A percentile compares a stretch with the other conserved stretches of the same genome.
Conservation (phyloP, 2,329 filamentous ascomycete genomes). For the Myriosclerotinia curreyana region DNA sequence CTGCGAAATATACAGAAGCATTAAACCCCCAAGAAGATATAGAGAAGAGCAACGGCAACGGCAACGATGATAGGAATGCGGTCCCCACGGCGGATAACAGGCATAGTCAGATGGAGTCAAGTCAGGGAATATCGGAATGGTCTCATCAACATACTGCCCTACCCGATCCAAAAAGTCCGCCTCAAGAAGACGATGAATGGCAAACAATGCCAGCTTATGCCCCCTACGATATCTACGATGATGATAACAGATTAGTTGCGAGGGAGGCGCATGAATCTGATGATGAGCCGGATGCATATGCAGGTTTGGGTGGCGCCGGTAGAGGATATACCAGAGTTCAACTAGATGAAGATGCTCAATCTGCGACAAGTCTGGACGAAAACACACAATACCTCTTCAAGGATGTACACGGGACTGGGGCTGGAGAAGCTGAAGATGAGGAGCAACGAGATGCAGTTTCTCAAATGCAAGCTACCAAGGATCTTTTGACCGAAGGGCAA, state of each 20-base stretch:
- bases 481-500: constrained; percentile 91
- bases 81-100: not conserved
- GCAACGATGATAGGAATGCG: constrained; percentile 5
- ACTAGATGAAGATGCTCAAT: constrained; percentile 90
- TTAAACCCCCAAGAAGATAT: not conserved
- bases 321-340: constrained; percentile 96
- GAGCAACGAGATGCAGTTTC: constrained; percentile 80
- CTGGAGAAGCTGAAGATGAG: constrained; percentile 65
- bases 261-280: constrained; percentile 70
- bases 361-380: constrained; percentile 93
- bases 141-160: constrained; percentile 79
- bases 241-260: constrained; percentile 83
- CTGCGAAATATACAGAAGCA: constrained; percentile 10
- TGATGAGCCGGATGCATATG: constrained; percentile 66
- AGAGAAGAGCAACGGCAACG: constrained; percentile 12
- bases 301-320: constrained; percentile 78
- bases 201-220: constrained; percentile 93
- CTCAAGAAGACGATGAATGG: constrained; percentile 71
- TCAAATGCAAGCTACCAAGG: constrained; percentile 94
- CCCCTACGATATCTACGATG: constrained; percentile 92
- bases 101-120: not conserved
- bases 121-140: constrained; percentile 64
- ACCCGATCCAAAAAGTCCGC: constrained; percentile 48
- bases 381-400: constrained; percentile 96
- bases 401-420: constrained; percentile 57